Evolutionary conservation across 371 early-diverging fungal species (phyloP), one percentile per base, ranked within the genome.

Genomic region (Lichtheimia hyalospora): DNA sequence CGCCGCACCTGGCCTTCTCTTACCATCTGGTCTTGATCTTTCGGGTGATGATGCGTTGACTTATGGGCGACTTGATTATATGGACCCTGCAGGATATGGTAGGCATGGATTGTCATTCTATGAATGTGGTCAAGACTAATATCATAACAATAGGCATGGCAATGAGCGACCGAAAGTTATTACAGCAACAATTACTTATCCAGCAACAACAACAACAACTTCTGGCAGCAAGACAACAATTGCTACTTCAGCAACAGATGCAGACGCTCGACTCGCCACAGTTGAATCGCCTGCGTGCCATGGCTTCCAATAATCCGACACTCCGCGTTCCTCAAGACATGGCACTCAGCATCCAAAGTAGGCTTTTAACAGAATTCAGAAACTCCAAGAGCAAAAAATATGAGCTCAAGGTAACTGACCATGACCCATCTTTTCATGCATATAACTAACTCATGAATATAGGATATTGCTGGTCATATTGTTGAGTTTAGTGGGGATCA

Each of bases 401-500:
- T 68, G 97, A 98, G 72, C 84, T 98, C 48, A 84, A 85, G 75
- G 83, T 83, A 70, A 61, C 71, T 34, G 0, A 0, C 12, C 0
- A 13, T n/a, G 23, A 1, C 8, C 10, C 8, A 10, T 27, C 27
- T 6, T 10, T 14, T 6, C 8, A 39, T 18, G 7, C 67, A 16
- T 23, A 2, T 12, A n/a, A 4, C 54, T 54, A 12, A 46, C 16
- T 16, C 6, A 46, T 46, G 46, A 14, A 16, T 25, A n/a, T 18
- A 86, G 85, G 99, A 98, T 69, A 94, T 98, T 76, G 84, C 85
- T 39, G 93, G 91, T 18, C 87, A 90, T 71, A 91, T 97, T 69
- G 97, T 96, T 16, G 98, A 97, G 69, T 98, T 99, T 59, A 94
- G 96, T 66, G 95, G 97, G 58, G 99, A 99, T 79, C 99, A 99